phyloP scores from a whole-genome alignment of 2,329 filamentous ascomycete species.

The Fusarium caatingaense region DNA sequence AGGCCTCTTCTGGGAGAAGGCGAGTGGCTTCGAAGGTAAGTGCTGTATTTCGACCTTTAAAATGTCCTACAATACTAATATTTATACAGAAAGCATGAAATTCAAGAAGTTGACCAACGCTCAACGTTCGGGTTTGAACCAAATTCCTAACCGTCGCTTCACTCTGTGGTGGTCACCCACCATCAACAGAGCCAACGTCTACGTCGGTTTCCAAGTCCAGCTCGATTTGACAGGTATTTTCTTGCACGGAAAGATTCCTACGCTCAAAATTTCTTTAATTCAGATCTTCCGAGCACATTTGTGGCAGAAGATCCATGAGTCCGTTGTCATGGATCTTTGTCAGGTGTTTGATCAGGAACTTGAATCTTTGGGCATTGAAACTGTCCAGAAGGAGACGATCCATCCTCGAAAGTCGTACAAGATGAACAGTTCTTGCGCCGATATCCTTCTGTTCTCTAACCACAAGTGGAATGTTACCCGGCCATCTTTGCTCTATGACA shows the following conservation, averaged over 20 bases:
- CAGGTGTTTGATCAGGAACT: conserved; percentile 98
- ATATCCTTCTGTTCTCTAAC: conserved; percentile 95
- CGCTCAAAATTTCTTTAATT: conserved; percentile 95
- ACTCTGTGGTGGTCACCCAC: conserved; percentile 97
- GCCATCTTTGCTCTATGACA: conserved; percentile 93
- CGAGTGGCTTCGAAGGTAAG: conserved; percentile 41
- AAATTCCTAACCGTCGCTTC: conserved; percentile 98
- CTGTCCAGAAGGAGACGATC: conserved; percentile 98
- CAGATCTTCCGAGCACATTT: conserved; percentile 99
- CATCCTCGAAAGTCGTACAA: conserved; percentile 99
- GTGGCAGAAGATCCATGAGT: conserved; percentile 99
- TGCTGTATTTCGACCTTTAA: no score
- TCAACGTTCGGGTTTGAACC: conserved; percentile 94
- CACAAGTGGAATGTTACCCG: conserved; percentile 99
- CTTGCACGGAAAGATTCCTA: conserved; percentile 98
- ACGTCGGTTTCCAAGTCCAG: conserved; percentile 99
- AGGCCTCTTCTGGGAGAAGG: conserved; percentile 90
- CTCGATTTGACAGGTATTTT: conserved; percentile 98
- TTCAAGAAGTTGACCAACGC: conserved; percentile 99
- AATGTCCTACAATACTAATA: no score
- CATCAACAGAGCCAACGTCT: conserved; percentile 96
- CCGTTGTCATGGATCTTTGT: conserved; percentile 97
- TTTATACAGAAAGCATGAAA: conserved; percentile 73
- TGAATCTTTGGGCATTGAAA: conserved; percentile 94
- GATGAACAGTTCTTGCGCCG: conserved; percentile 99